Evolutionary conservation across 2,329 filamentous ascomycete genomes (phyloP), one percentile per base, ranked within the genome.

Genomic region (Ceratocystis papillata): DNA sequence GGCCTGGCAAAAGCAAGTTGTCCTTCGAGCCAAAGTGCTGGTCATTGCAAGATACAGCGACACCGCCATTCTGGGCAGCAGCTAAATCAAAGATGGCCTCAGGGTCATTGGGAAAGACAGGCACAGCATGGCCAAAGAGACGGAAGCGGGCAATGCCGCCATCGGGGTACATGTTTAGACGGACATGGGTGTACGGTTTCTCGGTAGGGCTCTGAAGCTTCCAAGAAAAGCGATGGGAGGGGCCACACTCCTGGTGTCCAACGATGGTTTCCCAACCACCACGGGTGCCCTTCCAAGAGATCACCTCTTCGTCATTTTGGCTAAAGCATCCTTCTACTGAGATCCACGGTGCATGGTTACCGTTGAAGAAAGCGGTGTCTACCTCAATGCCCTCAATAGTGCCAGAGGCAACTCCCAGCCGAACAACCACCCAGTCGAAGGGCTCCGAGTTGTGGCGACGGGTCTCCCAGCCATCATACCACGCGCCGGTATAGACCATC

Each of bases 11-110:
- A n/a, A 92, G 80, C 44, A 93, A 78, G 75, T 93, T 92, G 73
- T 89, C 85, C 74, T 88, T 90, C 46, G 85, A 88, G 68, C 89
- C 88, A 72, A 92, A 95, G 75, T 94, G 89, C 76, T 94, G 86
- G 75, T 94, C 89, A 68, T 85, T 90, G 78, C 88, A 92, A 1
- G 83, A 81, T 7, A 90, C 78, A 46, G 88, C 89, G 30, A 92
- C 83, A 44, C 84, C 89, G 53, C 89, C 89, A 74, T 91, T 92
- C 71, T 89, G 85, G 0, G 87, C 88, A 2, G 88, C 87, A 1
- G 87, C 87, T 10, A 93, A 82, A 73, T 93, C 89, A 69, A 93
- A 84, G 22, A 89, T 78, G 67, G 82, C 84, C 5, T 83, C 79
- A 30, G 79, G 76, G 71, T 88, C 82, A 30, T 82, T 78, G 1